Conservation (phyloP, 2,329 filamentous ascomycete genomes). For the Hypoxylon sp. region DNA sequence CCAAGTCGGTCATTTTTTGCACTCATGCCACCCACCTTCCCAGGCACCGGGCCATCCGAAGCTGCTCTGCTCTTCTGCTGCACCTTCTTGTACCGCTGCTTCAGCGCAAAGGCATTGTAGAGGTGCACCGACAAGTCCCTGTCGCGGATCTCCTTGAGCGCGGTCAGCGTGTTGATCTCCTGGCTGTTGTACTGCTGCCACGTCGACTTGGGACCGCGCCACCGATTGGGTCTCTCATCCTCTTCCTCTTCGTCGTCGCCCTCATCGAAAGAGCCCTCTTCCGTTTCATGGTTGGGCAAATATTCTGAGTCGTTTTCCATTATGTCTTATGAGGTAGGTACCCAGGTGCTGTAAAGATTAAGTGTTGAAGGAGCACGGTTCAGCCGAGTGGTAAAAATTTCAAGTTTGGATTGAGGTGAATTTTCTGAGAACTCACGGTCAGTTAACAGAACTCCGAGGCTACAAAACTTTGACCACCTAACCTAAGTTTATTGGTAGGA, state of each 20-base stretch:
- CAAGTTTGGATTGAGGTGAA: conserved; percentile 7
- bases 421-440: conserved; percentile 6
- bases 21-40: conserved; percentile 53
- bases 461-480: conserved; percentile 12
- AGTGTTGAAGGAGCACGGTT: not conserved
- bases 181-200: conserved; percentile 73
- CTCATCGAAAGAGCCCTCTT: conserved; percentile 51
- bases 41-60: conserved; percentile 36
- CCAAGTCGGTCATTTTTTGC: no score
- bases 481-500: not conserved
- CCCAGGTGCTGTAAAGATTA: not conserved
- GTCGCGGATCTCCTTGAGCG: conserved; percentile 72
- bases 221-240: conserved; percentile 74
- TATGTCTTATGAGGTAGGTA: not conserved
- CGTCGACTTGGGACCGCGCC: conserved; percentile 72
- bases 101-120: conserved; percentile 81
- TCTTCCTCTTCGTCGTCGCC: conserved; percentile 19
- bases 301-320: conserved; percentile 39
- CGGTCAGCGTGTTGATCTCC: conserved; percentile 72
- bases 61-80: conserved; percentile 6
- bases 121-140: conserved; percentile 80
- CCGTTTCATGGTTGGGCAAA: conserved; percentile 52
- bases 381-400: not conserved
- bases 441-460: not conserved
- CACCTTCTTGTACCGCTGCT: conserved; percentile 55